Evolutionary conservation across 2,329 filamentous ascomycete genomes (phyloP), one percentile per base, ranked within the genome.

Genomic region (Penicillium sp.): DNA sequence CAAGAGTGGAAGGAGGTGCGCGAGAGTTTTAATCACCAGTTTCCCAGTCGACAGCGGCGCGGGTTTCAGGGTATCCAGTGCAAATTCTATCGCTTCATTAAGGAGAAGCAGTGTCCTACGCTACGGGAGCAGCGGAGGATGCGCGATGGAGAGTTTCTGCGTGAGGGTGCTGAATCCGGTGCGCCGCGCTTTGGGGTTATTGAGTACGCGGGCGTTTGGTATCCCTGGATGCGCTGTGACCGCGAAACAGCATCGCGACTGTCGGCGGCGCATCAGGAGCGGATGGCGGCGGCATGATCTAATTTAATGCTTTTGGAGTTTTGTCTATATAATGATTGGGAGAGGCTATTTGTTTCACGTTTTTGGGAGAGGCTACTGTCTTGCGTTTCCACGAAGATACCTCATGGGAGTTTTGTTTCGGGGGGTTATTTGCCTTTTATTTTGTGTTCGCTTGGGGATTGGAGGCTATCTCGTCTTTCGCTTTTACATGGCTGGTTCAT

Each of bases 11-110:
- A 76, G 57, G 72, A 78, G 58, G 75, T 80, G 22, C 71, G 74
- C 26, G 71, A 77, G 52, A 72, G 71, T 54, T 81, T 78, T 60
- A 76, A 77, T 61, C 66, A 63, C 0, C 76, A 79, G 55, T 81
- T 80, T 53, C 74, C 75, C 19, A 66, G 64, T 13, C 72, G 74
- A 16, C 74, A 75, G 61, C 68, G 74, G 22, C 68, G 73, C 14
- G 73, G 72, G 5, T 78, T 78, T 63, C 73, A 76, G 58, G 79
- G 78, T 0, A 77, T 81, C 21, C 78, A 81, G 64, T 81, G 79
- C 72, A 79, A 79, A 59, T 80, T 78, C 63, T 81, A 81, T 64
- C 76, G 79, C n/a, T 74, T 79, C 55, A 76, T 80, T 55, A 75
- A 74, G 56, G 72, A 76, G 54, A 75, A 78, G 61, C 74, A 73